Evolutionary conservation across 768 basidiomycete species (phyloP), one percentile per base, ranked within the genome.

Genomic region (Coprinopsis marcescibilis): DNA sequence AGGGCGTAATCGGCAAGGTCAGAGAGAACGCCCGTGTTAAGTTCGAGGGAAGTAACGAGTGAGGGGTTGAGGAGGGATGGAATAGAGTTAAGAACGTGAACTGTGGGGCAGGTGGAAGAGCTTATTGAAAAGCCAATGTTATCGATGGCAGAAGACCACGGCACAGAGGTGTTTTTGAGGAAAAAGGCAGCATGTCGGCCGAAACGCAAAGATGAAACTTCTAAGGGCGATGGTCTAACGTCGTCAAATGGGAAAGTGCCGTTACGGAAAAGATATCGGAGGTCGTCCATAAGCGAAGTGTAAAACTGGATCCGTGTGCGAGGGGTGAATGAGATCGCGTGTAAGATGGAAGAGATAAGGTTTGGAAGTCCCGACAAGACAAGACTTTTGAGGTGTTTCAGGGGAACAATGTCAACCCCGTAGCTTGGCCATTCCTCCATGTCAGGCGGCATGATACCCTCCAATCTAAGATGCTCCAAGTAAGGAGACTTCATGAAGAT

Each of bases 401-500:
- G 57, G 13, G 32, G 44, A 25, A 63, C 51, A 26, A 52, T 44
- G 21, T 39, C 29, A 24, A 29, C 30, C 14, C 50, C 7, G 24
- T 29, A 27, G 21, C 5, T 4, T n/a, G n/a, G n/a, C n/a, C n/a
- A n/a, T 21, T 33, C 30, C 3, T 26, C 32, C 27, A 35, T 43
- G 24, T 32, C 48, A 23, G 21, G 10, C 33, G 30, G 19, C 24
- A 34, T 33, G 20, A 67, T 53, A 46, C 57, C 56, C 46, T 68
- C 64, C 3, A 71, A 54, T 3, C 57, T 54, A 29, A 71, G 24
- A 30, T 54, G 60, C 43, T 66, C 59, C n/a, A 72, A 53, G 36
- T 54, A 36, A 1, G 68, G 68, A 7, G 69, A 72, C 26, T 54
- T 45, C 13, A 46, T 24, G 27, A 71, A 60, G 17, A 73, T 60